phyloP scores from a whole-genome alignment of 2,329 filamentous ascomycete genomes.

The Fusarium sp. region DNA sequence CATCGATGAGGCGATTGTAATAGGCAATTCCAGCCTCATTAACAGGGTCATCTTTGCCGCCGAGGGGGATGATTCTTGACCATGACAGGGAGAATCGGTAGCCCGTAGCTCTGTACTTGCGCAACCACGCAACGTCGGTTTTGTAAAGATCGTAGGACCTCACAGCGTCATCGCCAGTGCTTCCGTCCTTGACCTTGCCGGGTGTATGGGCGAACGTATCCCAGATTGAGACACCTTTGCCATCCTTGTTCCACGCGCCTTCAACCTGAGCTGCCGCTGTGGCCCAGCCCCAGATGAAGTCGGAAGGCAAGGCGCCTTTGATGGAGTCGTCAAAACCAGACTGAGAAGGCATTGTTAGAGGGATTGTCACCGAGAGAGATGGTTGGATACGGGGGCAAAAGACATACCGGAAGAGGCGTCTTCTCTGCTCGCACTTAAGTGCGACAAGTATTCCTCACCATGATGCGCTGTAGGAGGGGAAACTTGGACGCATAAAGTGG shows the following conservation, averaged over 20 bases:
- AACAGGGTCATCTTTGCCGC: constrained; percentile 68
- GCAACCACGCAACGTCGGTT: constrained; percentile 64
- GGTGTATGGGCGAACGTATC: constrained; percentile 52
- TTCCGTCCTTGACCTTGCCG: constrained; percentile 52
- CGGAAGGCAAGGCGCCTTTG: constrained; percentile 14
- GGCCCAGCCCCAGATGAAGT: constrained; percentile 51
- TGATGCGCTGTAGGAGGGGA: constrained; percentile 11
- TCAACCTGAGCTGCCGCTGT: constrained; percentile 54
- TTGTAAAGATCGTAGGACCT: constrained; percentile 54
- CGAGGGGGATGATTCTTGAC: constrained; percentile 71
- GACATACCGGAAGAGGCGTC: background rate
- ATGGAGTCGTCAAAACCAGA: constrained; percentile 18
- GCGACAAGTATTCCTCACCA: background rate
- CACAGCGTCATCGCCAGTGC: constrained; percentile 51
- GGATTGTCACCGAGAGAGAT: background rate
- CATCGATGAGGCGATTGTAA: constrained; percentile 68
- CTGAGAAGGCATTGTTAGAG: constrained; percentile 8
- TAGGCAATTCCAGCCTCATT: constrained; percentile 68
- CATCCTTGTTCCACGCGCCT: constrained; percentile 54
- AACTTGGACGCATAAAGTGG: constrained; percentile 14
- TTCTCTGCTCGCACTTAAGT: constrained; percentile 2
- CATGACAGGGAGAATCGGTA: constrained; percentile 73
- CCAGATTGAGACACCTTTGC: constrained; percentile 54
- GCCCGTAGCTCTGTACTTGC: constrained; percentile 64
- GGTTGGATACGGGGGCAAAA: background rate